Base-by-base conservation (phyloP, 805 yeast genomes). In the Lipomyces anomalus region DNA sequence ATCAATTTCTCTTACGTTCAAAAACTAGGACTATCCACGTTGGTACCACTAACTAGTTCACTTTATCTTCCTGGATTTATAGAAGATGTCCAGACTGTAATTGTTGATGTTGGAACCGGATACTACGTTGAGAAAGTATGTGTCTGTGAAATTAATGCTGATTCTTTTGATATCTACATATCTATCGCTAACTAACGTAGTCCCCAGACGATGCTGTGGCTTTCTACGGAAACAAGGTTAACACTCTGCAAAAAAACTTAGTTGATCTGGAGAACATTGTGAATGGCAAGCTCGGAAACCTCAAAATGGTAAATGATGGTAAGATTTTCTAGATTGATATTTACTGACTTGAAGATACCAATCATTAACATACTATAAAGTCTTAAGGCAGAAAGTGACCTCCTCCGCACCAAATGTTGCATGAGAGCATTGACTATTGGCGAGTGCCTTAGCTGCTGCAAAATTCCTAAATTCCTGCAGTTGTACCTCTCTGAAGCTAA, bases 91-190 rank as follows among this genome's bases (percentile, higher is more conserved):
- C 74, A 80, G 48, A 79, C 74, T 47, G 92, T 82, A 58, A 70
- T 92, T 62, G 95, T 92, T 6, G 98, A 92, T 61, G 81, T 92
- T 22, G 98, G 98, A 29, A 92, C 98, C 0, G 97, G 97, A 2
- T 92, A 92, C 62, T 92, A 76, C 61, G 89, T 88, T 16, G 95
- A 87, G 61, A 92, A 92, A 55, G 61, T 56, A 29, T 17, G 56
- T 9, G 26, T 11, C 28, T 11, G 17, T 18, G 11, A 3, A n/a
- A 26, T 35, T 6, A 13, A 20, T 9, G 9, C 22, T 23, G 17
- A 16, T 6, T 17, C n/a, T 24, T 6, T 34, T n/a, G 22, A 6
- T 40, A 23, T 22, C 18, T 4, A 16, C 7, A n/a, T 4, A 2
- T 39, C 26, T 5, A 11, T 9, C 37, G 21, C 11, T 30, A 6